These are phyloP conservation scores for Flaveria brownii DNA, from an alignment of 129 eudicot species.

Conservation along the genomic window DNA sequence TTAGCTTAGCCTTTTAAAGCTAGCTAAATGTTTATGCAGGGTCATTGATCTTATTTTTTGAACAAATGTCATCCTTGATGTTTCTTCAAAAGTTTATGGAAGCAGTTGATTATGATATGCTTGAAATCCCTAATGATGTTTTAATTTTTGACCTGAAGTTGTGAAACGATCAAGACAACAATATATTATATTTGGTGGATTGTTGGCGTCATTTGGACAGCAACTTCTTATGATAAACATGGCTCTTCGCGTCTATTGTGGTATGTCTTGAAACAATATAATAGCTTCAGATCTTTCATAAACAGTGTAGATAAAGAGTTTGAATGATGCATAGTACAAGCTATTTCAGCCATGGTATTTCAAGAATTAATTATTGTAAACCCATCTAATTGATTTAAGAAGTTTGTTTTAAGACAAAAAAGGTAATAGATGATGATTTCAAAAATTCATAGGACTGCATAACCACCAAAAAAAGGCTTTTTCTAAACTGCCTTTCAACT, in stretches of 20 bases:
- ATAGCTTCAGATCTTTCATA: slow-evolving; percentile 8
- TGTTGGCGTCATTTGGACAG: slow-evolving; percentile 66
- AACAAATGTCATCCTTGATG: not conserved
- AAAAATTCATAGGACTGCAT: not conserved
- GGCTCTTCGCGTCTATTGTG: slow-evolving; percentile 73
- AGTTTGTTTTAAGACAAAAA: not conserved
- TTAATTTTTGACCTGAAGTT: slow-evolving; percentile 32
- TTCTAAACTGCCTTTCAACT: no score
- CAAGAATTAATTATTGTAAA: not conserved
- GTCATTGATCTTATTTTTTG: slow-evolving; percentile 9
- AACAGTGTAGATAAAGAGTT: slow-evolving; percentile 3
- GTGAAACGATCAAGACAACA: slow-evolving; percentile 58
- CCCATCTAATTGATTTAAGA: slow-evolving; percentile 4
- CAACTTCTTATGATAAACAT: slow-evolving; percentile 46
- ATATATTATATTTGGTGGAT: slow-evolving; percentile 67
- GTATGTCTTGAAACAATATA: slow-evolving; percentile 42
- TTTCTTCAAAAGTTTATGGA: not conserved
- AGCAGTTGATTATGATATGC: not conserved
- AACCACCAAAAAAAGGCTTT: not conserved
- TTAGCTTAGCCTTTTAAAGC: slow-evolving; percentile 3
- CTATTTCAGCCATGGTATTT: not conserved
- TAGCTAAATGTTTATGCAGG: slow-evolving; percentile 18
- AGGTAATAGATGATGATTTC: not conserved
- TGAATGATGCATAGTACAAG: slow-evolving; percentile 5
- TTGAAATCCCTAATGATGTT: slow-evolving; percentile 16